A percentile compares a stretch with the other conserved stretches of the same genome.
phyloP scores from a whole-genome alignment of 2,329 filamentous ascomycete genomes.

The Exophiala xenobiotica region DNA sequence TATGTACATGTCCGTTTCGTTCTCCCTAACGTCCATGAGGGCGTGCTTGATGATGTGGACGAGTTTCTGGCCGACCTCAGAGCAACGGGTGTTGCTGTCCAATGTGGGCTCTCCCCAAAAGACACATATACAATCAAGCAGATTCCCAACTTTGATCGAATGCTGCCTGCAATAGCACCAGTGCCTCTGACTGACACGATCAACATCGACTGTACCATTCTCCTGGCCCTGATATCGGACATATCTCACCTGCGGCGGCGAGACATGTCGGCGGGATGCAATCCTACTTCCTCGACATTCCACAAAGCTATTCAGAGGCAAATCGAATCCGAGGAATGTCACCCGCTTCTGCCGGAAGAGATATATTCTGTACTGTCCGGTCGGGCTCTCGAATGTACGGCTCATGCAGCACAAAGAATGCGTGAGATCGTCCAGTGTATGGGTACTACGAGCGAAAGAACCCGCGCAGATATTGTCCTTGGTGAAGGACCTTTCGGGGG shows the following conservation, averaged over 20 bases:
- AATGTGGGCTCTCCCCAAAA: slow-evolving; percentile 34
- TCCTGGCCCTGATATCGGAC: slow-evolving; percentile 72
- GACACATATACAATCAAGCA: background rate
- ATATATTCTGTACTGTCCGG: slow-evolving; percentile 62
- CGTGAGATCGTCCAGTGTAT: slow-evolving; percentile 65
- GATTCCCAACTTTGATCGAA: slow-evolving; percentile 9
- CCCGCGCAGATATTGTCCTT: slow-evolving; percentile 60
- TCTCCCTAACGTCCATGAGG: slow-evolving; percentile 57
- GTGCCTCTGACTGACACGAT: slow-evolving; percentile 44
- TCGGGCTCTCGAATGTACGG: slow-evolving; percentile 63
- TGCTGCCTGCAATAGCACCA: slow-evolving; percentile 30
- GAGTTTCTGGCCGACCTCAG: slow-evolving; percentile 57
- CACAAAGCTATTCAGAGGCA: slow-evolving; percentile 63
- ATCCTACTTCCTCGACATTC: slow-evolving; percentile 51
- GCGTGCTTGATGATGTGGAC: slow-evolving; percentile 55
- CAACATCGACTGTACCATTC: slow-evolving; percentile 59
- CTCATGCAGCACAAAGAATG: slow-evolving; percentile 65
- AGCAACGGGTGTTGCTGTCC: slow-evolving; percentile 47
- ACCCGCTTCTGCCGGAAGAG: slow-evolving; percentile 59
- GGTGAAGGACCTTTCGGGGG: slow-evolving; percentile 43
- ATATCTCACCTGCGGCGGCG: slow-evolving; percentile 58
- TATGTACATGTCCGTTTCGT: slow-evolving; percentile 61
- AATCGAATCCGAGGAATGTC: slow-evolving; percentile 62
- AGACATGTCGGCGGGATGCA: slow-evolving; percentile 34
- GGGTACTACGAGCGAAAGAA: slow-evolving; percentile 60